A percentile compares a stretch with the other conserved stretches of the same genome.
Evolutionary conservation across 352 stramenopile species (phyloP).

Genomic region (Thraustotheca clavata): DNA sequence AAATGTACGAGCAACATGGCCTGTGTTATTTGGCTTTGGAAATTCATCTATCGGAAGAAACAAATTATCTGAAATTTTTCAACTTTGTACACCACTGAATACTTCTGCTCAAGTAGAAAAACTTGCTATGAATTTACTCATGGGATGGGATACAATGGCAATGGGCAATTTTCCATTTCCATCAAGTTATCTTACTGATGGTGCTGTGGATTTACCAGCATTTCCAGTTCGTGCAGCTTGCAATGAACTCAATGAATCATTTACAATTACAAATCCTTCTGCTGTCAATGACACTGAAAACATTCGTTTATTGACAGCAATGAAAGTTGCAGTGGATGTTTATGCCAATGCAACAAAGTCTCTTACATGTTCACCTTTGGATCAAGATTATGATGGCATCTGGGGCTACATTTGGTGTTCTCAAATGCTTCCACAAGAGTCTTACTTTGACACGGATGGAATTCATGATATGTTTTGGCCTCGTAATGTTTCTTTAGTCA

Average conservation of each 20-base stretch:
- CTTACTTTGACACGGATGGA: constrained; percentile 84
- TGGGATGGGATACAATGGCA: constrained; percentile 89
- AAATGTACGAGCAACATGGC: constrained; percentile 76
- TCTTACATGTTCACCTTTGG: constrained; percentile 65
- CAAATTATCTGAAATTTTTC: constrained; percentile 53
- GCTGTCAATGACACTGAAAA: no score
- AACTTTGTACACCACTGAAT: constrained; percentile 49
- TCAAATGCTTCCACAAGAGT: constrained; percentile 74
- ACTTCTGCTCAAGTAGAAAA: constrained; percentile 34
- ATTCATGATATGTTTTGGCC: constrained; percentile 90
- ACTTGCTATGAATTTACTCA: constrained; percentile 64
- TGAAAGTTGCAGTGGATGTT: constrained; percentile 6
- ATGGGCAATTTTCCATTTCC: constrained; percentile 96
- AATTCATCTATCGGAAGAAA: constrained; percentile 44
- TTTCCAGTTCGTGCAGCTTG: constrained; percentile 91
- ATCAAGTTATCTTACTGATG: constrained; percentile 87
- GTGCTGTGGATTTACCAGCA: constrained; percentile 61
- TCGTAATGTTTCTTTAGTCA: constrained; percentile 46
- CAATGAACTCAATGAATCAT: constrained; percentile 45
- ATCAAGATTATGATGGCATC: constrained; percentile 74
- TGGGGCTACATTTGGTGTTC: constrained; percentile 91
- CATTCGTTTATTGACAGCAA: not conserved
- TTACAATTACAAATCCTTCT: constrained; percentile 22
- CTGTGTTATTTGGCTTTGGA: constrained; percentile 59
- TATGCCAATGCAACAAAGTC: constrained; percentile 68